phyloP scores from a whole-genome alignment of 306 rosid genomes.

The Potentilla sterilis region DNA sequence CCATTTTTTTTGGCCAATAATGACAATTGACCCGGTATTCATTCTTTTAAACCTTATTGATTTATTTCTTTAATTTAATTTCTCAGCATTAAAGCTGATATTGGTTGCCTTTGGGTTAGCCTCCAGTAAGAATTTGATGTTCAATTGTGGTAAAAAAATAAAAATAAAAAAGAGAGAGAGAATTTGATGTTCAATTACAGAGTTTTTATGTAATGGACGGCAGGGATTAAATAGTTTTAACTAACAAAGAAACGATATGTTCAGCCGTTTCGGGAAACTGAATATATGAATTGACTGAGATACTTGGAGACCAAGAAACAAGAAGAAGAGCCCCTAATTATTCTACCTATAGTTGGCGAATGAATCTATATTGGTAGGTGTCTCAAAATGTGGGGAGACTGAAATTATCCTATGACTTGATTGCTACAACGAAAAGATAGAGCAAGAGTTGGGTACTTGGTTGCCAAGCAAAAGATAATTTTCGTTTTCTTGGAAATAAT shows the following conservation, averaged over 20 bases:
- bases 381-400: background rate
- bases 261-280: background rate
- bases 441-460: constrained; percentile 9
- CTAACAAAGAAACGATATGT: background rate
- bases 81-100: background rate
- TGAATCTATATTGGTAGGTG: background rate
- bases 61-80: background rate
- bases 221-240: background rate
- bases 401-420: background rate
- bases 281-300: background rate
- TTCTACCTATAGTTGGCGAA: background rate
- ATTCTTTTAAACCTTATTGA: background rate
- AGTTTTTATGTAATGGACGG: background rate
- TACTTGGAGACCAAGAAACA: constrained; percentile 15
- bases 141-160: too few relatives aligned
- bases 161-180: too few relatives aligned
- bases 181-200: background rate
- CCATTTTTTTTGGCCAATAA: background rate
- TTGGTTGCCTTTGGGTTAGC: background rate
- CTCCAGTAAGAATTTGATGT: background rate
- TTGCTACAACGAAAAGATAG: background rate
- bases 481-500: background rate
- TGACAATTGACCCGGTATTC: background rate
- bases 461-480: constrained; percentile 8
- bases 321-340: background rate